phyloP scores from a whole-genome alignment of 2,329 filamentous ascomycete genomes.

The Phoma sp. region DNA sequence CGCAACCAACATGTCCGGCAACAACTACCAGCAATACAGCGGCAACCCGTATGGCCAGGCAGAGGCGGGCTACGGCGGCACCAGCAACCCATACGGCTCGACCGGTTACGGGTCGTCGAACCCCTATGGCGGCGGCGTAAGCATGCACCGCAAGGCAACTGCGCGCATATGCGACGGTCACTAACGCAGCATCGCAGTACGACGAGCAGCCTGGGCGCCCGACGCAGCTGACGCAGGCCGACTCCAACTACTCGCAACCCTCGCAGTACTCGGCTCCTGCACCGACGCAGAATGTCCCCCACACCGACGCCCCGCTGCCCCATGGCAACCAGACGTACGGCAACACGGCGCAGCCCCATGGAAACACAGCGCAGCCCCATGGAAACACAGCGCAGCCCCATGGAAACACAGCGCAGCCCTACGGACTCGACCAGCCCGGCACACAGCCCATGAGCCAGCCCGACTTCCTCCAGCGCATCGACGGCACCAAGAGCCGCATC shows the following conservation, averaged over 20 bases:
- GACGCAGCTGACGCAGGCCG: conserved; percentile 39
- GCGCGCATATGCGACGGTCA: conserved; percentile 15
- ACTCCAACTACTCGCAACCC: conserved; percentile 48
- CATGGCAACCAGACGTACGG: too few species aligned
- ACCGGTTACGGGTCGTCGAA: conserved; percentile 39
- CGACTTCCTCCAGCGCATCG: conserved; percentile 73
- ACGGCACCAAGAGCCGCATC: conserved; percentile 72
- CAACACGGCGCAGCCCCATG: conserved; percentile 29
- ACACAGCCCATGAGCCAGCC: conserved; percentile 61
- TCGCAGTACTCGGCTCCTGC: conserved; percentile 43
- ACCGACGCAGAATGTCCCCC: conserved; percentile 36
- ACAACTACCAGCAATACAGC: conserved; percentile 61
- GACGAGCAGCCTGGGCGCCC: conserved; percentile 34
- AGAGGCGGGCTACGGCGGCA: conserved; percentile 41
- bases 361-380: conserved; percentile 48
- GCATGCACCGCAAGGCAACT: conserved; percentile 3
- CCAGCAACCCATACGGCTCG: conserved; percentile 49
- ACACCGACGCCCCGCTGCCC: conserved; percentile 24
- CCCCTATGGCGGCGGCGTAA: conserved; percentile 40
- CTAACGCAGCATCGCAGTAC: conserved; percentile 24
- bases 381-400: conserved; percentile 49
- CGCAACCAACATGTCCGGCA: conserved; percentile 36
- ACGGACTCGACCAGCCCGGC: conserved; percentile 61
- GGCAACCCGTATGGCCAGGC: conserved; percentile 67
- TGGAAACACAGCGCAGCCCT: conserved; percentile 4